phyloP scores from a whole-genome alignment of 805 yeast species.

The Candida ortonii region DNA sequence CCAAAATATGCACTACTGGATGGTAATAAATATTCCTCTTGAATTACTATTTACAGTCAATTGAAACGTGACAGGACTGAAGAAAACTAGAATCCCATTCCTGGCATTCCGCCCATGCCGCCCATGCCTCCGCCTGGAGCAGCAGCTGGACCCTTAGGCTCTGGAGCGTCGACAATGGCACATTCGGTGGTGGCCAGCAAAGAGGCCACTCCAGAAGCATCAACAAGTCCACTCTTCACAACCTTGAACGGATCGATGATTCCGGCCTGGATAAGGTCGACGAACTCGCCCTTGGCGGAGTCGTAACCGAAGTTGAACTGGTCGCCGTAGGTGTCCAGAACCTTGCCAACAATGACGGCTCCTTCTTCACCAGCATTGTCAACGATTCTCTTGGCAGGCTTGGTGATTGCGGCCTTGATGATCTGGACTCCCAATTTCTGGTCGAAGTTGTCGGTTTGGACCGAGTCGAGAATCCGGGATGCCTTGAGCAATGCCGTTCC shows the following conservation, averaged over 20 bases:
- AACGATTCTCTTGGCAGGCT: slow-evolving; percentile 93
- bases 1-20: too few species aligned
- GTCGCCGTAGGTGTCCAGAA: slow-evolving; percentile 54
- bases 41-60: slow-evolving; percentile 12
- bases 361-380: slow-evolving; percentile 99
- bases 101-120: slow-evolving; percentile 50
- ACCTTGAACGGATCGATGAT: slow-evolving; percentile 98
- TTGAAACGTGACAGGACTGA: too few species aligned
- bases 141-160: slow-evolving; percentile 58
- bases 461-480: slow-evolving; percentile 64
- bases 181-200: slow-evolving; percentile 97
- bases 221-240: slow-evolving; percentile 91
- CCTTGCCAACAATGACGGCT: slow-evolving; percentile 91
- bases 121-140: slow-evolving; percentile 64
- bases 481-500: slow-evolving; percentile 98
- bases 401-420: slow-evolving; percentile 86
- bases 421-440: slow-evolving; percentile 94
- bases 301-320: slow-evolving; percentile 91
- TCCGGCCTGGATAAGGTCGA: slow-evolving; percentile 95
- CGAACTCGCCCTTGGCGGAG: slow-evolving; percentile 87
- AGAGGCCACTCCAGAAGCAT: slow-evolving; percentile 97
- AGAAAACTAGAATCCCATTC: slow-evolving; percentile 33
- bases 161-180: slow-evolving; percentile 94
- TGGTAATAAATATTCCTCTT: too few species aligned
- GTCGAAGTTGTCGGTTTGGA: slow-evolving; percentile 84